Percentiles rank a stretch among this genome's conserved stretches.
Conservation (phyloP, 2,329 filamentous ascomycete species). For the Coleophoma cylindrospora region DNA sequence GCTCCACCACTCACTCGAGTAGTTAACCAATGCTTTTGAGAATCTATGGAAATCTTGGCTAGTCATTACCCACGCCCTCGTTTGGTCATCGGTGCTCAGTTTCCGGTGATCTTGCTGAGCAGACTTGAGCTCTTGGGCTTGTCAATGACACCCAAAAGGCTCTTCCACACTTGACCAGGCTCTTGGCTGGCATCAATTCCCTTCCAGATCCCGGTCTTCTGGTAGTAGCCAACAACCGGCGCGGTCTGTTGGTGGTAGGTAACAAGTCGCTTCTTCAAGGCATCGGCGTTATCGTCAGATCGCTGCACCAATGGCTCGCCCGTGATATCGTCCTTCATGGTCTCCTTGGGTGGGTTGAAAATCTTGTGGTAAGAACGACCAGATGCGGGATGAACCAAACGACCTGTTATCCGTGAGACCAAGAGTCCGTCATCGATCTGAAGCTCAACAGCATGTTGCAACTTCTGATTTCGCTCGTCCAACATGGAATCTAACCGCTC, state of each 20-base stretch:
- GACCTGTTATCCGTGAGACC: conserved; percentile 93
- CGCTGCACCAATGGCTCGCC: conserved; percentile 96
- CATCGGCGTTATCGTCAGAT: conserved; percentile 93
- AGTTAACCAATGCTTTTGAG: conserved; percentile 11
- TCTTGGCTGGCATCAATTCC: conserved; percentile 94
- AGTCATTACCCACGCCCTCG: conserved; percentile 2
- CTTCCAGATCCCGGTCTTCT: conserved; percentile 95
- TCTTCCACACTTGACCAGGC: conserved; percentile 93
- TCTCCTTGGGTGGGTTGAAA: conserved; percentile 94
- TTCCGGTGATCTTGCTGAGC: conserved; percentile 28
- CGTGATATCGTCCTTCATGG: conserved; percentile 95
- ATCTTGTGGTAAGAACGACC: conserved; percentile 97
- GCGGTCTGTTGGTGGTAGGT: conserved; percentile 94
- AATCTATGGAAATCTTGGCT: conserved; percentile 23
- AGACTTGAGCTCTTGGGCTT: conserved; percentile 37
- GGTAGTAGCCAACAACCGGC: conserved; percentile 94
- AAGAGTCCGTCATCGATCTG: conserved; percentile 94
- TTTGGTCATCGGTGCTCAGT: conserved; percentile 9
- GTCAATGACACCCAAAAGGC: conserved; percentile 78
- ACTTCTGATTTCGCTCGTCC: conserved; percentile 66
- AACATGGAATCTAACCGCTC: conserved; percentile 95
- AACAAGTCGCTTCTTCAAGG: conserved; percentile 86
- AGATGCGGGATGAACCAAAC: conserved; percentile 90
- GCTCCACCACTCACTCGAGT: conserved; percentile 12
- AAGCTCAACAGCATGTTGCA: conserved; percentile 94